Conservation (phyloP, 2,329 filamentous ascomycete genomes). For the Clarireedia monteithiana region DNA sequence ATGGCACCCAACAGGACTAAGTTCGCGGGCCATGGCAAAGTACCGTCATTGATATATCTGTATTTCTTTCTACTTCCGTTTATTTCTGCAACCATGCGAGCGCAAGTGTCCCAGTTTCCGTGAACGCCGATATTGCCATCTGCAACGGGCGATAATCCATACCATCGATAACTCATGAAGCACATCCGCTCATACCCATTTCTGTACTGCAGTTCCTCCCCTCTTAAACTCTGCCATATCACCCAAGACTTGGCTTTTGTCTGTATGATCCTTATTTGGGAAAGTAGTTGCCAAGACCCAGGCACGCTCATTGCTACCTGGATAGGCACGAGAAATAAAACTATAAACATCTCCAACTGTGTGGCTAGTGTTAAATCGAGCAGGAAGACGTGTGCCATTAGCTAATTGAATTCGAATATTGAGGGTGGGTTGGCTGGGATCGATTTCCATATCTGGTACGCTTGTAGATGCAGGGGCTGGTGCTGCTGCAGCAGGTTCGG, state of each 20-base stretch:
- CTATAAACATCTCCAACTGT: constrained; percentile 71
- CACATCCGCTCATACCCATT: constrained; percentile 32
- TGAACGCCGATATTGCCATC: neutral
- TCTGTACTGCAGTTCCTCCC: constrained; percentile 57
- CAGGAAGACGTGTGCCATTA: constrained; percentile 68
- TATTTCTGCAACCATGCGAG: neutral
- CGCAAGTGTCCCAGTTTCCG: neutral
- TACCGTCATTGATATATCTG: too few species aligned
- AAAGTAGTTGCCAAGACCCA: constrained; percentile 80
- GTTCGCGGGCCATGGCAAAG: too few species aligned
- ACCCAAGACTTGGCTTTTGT: constrained; percentile 51
- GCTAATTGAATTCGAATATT: constrained; percentile 71
- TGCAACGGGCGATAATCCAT: neutral
- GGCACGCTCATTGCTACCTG: constrained; percentile 46
- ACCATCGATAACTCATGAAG: neutral
- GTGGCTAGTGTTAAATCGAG: constrained; percentile 72
- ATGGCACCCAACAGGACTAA: too few species aligned
- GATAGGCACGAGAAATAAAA: constrained; percentile 60
- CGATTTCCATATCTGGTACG: constrained; percentile 40
- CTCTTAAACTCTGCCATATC: constrained; percentile 59
- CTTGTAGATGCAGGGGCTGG: constrained; percentile 21
- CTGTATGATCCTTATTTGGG: constrained; percentile 70
- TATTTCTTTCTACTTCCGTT: too few species aligned
- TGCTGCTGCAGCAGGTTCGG: constrained; percentile 31
- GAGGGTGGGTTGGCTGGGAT: constrained; percentile 59